Evolutionary conservation across 106 monocot genomes (phyloP).

Genomic region (Dendrobium catenatum): DNA sequence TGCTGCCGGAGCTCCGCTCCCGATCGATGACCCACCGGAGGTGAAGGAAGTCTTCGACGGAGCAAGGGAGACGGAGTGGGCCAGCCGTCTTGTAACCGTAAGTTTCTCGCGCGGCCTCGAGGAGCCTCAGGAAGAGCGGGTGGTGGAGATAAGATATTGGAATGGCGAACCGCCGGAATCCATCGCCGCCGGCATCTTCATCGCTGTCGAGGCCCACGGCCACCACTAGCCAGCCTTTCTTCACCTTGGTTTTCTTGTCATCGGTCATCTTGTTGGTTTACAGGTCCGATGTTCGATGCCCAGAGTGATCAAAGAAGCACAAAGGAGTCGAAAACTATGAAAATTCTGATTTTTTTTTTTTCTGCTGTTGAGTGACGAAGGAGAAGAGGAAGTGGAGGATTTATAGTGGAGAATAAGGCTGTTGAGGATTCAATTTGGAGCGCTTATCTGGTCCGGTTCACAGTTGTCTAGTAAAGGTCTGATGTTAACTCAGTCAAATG

Average conservation of each 20-base stretch:
- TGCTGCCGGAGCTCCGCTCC: background rate
- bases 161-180: slow-evolving; percentile 34
- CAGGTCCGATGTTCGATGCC: too few relatives aligned
- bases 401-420: background rate
- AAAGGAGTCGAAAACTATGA: too few relatives aligned
- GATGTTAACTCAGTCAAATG: too few relatives aligned
- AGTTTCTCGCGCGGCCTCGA: slow-evolving; percentile 39
- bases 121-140: slow-evolving; percentile 36
- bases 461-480: too few relatives aligned
- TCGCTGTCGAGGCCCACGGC: slow-evolving; percentile 21
- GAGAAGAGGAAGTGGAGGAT: background rate
- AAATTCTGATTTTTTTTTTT: too few relatives aligned
- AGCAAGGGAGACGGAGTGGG: slow-evolving; percentile 56
- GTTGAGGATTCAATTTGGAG: background rate
- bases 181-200: slow-evolving; percentile 11
- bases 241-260: slow-evolving; percentile 24
- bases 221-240: slow-evolving; percentile 45
- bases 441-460: background rate
- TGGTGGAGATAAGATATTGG: slow-evolving; percentile 64
- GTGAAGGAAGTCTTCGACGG: slow-evolving; percentile 58
- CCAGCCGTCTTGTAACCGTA: slow-evolving; percentile 53
- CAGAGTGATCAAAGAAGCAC: too few relatives aligned
- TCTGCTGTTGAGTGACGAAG: background rate
- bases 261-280: background rate
- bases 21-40: slow-evolving; percentile 48